Evolutionary conservation across 73 alveolate genomes (phyloP).

Genomic region (Uronychia setigera): DNA sequence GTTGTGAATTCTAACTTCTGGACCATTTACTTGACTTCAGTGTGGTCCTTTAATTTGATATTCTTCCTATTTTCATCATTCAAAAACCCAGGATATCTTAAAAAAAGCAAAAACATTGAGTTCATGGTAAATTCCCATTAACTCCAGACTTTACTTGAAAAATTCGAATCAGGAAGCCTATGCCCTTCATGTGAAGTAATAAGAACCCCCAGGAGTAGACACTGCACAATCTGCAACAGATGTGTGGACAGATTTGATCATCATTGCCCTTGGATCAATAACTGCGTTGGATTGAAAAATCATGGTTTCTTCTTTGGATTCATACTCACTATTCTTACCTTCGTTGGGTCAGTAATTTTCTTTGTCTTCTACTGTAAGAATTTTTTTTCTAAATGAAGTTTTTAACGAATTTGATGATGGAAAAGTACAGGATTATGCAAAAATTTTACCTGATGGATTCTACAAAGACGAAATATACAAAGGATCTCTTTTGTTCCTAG

Average conservation of each 20-base stretch:
- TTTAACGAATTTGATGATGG: neutral
- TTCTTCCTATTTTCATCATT: conserved; percentile 6
- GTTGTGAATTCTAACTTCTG: neutral
- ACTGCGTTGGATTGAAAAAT: conserved; percentile 61
- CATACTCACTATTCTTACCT: neutral
- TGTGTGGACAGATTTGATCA: conserved; percentile 68
- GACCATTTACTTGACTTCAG: neutral
- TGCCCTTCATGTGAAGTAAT: conserved; percentile 62
- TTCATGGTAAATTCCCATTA: neutral
- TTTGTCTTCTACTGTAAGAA: neutral
- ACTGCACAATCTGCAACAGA: conserved; percentile 59
- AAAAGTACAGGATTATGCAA: neutral
- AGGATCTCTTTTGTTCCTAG: neutral
- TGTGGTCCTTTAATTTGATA: neutral
- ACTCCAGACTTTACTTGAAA: conserved; percentile 17
- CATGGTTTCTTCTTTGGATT: conserved; percentile 48
- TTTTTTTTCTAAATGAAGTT: neutral
- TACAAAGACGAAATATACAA: neutral
- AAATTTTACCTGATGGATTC: neutral
- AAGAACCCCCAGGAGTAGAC: conserved; percentile 41
- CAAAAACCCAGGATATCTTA: conserved; percentile 37
- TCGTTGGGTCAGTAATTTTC: neutral
- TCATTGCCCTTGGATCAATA: conserved; percentile 73
- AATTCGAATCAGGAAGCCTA: conserved; percentile 35
- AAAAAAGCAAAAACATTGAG: neutral